Base-by-base conservation (phyloP, 441 rosid genomes). In the Isatis lusitanica region DNA sequence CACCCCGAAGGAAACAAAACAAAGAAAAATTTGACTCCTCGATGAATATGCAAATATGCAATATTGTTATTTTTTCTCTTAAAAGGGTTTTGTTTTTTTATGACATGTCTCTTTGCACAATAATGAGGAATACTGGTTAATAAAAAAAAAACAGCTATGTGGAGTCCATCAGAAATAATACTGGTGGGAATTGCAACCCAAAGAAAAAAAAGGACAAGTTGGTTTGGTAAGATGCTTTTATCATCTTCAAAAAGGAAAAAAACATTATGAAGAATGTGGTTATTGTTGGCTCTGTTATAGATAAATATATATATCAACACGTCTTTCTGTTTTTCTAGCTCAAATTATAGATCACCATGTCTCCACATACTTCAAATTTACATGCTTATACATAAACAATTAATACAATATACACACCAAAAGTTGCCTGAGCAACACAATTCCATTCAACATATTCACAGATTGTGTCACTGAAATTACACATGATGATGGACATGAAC, bases 91-190 rank as follows among this genome's bases (percentile, higher is more conserved):
- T 74, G 60, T 48, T 16, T 66, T 55, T 13, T 46, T 63, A 47
- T 66, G 24, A 16, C 62, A 59, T 15, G 81, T 68, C 70, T 65
- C 68, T 79, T 66, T 65, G 59, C 66, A 71, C 66, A 73, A 74
- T 70, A 63, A 78, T 74, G 77, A 71, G 71, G 36, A 42, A 5
- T 55, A 21, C 24, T 21, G 11, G 17, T 16, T 78, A 77, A 82
- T 76, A 79, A 46, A n/a, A n/a, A n/a, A n/a, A 11, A 48, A n/a
- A 60, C 65, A 39, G 30, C 13, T 43, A 24, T 9, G 39, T 63
- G 69, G 62, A 30, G 44, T 51, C 69, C 46, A 62, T 62, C 30
- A 39, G 3, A 30, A 36, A 4, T 28, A 51, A 39, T 33, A 48
- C 47, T 15, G 4, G 40, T 36, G 38, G 50, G 50, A 69, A 47